These are phyloP conservation scores for Saccharomycopsis oosterbeekiorum DNA, from an alignment of 805 yeast species.

Conservation along the genomic window DNA sequence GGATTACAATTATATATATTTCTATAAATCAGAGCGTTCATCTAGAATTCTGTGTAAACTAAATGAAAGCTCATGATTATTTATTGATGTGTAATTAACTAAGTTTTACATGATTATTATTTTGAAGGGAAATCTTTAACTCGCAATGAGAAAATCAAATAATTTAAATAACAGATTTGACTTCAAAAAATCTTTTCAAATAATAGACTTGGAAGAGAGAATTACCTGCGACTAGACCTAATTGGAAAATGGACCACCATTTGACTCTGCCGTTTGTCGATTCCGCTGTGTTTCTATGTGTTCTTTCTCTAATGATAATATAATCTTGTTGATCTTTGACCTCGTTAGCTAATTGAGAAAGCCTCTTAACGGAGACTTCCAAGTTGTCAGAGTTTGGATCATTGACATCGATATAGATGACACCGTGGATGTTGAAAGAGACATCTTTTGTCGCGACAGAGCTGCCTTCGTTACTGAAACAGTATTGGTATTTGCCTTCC, in stretches of 20 bases:
- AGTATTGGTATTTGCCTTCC: constrained; percentile 72
- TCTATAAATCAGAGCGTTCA: too few relatives aligned
- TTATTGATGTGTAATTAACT: too few relatives aligned
- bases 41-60: too few relatives aligned
- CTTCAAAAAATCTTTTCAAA: constrained; percentile 91
- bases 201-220: constrained; percentile 90
- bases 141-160: background rate
- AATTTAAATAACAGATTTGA: constrained; percentile 68
- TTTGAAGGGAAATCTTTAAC: background rate
- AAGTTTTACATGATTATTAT: background rate
- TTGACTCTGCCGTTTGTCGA: constrained; percentile 93
- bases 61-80: too few relatives aligned
- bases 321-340: constrained; percentile 87
- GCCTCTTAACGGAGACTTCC: constrained; percentile 72
- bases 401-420: constrained; percentile 71
- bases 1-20: too few relatives aligned
- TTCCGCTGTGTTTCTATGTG: constrained; percentile 97
- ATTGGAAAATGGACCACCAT: constrained; percentile 95
- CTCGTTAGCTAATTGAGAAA: constrained; percentile 68
- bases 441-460: constrained; percentile 74
- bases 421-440: constrained; percentile 91
- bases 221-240: constrained; percentile 74
- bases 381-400: constrained; percentile 68
- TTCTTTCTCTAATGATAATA: constrained; percentile 90
- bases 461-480: constrained; percentile 83